A percentile compares a stretch with the other conserved stretches of the same genome.
Evolutionary conservation across 2,329 filamentous ascomycete species (phyloP).

Genomic region (Fusarium lateritium): DNA sequence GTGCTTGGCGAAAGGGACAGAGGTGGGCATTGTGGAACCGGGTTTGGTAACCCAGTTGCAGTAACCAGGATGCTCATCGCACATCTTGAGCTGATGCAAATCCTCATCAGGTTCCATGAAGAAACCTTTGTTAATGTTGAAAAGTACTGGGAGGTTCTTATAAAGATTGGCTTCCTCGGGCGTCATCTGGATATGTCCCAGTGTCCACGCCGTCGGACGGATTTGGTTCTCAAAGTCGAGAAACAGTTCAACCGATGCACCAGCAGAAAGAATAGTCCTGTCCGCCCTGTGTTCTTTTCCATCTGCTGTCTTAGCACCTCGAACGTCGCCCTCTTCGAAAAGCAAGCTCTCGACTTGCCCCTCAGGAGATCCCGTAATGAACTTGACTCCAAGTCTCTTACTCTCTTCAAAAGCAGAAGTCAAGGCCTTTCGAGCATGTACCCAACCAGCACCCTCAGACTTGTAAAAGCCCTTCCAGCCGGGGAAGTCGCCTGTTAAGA

Average conservation of each 20-base stretch:
- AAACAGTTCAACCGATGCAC: slow-evolving; percentile 31
- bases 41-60: slow-evolving; percentile 33
- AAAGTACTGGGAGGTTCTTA: slow-evolving; percentile 30
- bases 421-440: slow-evolving; percentile 37
- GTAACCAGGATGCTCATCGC: slow-evolving; percentile 37
- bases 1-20: slow-evolving; percentile 36
- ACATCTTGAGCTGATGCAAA: slow-evolving; percentile 35
- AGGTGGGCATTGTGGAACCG: not conserved
- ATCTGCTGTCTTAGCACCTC: slow-evolving; percentile 29
- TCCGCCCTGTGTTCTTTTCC: slow-evolving; percentile 22
- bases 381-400: slow-evolving; percentile 22
- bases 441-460: slow-evolving; percentile 27
- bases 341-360: slow-evolving; percentile 12
- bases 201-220: slow-evolving; percentile 29
- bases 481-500: slow-evolving; percentile 27
- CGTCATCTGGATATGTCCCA: slow-evolving; percentile 39
- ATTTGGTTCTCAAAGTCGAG: slow-evolving; percentile 43
- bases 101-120: slow-evolving; percentile 42
- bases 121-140: slow-evolving; percentile 39
- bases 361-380: slow-evolving; percentile 22
- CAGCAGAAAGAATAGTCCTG: not conserved
- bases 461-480: slow-evolving; percentile 37
- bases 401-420: slow-evolving; percentile 33
- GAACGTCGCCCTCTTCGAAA: slow-evolving; percentile 21
- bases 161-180: slow-evolving; percentile 20